Percentiles rank a stretch among this genome's conserved stretches.
Evolutionary conservation across 345 rosid species (phyloP).

Genomic region (Gossypioides kirkii): DNA sequence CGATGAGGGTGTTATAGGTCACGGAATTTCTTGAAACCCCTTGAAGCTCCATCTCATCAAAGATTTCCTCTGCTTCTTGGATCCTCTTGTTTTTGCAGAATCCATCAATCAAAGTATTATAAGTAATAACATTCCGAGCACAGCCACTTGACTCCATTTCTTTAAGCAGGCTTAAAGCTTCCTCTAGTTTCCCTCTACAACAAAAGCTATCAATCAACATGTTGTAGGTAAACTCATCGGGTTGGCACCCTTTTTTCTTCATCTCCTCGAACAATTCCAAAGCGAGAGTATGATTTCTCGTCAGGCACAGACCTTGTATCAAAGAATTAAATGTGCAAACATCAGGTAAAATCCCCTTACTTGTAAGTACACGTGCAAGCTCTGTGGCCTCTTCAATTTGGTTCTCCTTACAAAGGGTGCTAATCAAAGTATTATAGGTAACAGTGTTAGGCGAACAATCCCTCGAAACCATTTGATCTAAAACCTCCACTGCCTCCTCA

Average conservation of each 20-base stretch:
- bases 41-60: constrained; percentile 88
- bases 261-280: constrained; percentile 74
- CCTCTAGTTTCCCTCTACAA: constrained; percentile 51
- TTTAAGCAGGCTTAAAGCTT: constrained; percentile 62
- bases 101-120: constrained; percentile 54
- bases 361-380: constrained; percentile 59
- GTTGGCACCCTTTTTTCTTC: constrained; percentile 76
- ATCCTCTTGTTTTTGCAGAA: constrained; percentile 75
- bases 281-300: constrained; percentile 46
- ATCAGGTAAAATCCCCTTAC: constrained; percentile 73
- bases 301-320: constrained; percentile 67
- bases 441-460: constrained; percentile 84
- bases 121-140: constrained; percentile 68
- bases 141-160: constrained; percentile 82
- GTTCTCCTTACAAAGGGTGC: constrained; percentile 77
- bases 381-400: constrained; percentile 69
- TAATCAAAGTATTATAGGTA: constrained; percentile 84
- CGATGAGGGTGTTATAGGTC: constrained; percentile 84
- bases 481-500: constrained; percentile 70
- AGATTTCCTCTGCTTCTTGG: constrained; percentile 79
- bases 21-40: constrained; percentile 82
- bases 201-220: constrained; percentile 82
- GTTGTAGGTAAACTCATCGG: constrained; percentile 58
- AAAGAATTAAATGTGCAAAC: constrained; percentile 71
- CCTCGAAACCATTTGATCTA: constrained; percentile 71